These are phyloP conservation scores for Acrocalymma vagum DNA, from an alignment of 2,329 filamentous ascomycete species.

Conservation along the genomic window DNA sequence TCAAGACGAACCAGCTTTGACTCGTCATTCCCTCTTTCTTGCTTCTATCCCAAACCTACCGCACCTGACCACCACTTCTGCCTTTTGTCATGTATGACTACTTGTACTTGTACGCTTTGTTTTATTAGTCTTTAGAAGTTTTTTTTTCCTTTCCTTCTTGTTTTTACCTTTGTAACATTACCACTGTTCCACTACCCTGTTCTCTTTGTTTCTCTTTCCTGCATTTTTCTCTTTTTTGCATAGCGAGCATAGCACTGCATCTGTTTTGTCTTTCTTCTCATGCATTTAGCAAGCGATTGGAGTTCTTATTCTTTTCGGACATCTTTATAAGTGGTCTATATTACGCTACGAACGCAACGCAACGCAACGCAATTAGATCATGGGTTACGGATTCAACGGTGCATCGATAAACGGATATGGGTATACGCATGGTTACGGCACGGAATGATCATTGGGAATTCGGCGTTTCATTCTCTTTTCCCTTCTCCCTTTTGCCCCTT, in stretches of 20 bases:
- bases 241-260: conserved; percentile 10
- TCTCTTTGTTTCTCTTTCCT: conserved; percentile 6
- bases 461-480: conserved; percentile 16
- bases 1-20: background rate
- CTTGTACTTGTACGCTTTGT: conserved; percentile 10
- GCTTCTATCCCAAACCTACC: background rate
- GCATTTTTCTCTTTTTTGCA: conserved; percentile 11
- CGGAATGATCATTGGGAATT: too few species aligned
- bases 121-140: background rate
- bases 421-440: too few species aligned
- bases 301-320: conserved; percentile 10
- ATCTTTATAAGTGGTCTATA: conserved; percentile 7
- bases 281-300: conserved; percentile 23
- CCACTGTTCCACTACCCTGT: background rate
- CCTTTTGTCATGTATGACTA: conserved; percentile 7
- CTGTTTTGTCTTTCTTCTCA: conserved; percentile 4
- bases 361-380: too few species aligned
- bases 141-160: background rate
- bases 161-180: conserved; percentile 1
- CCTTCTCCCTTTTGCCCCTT: conserved; percentile 6
- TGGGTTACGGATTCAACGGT: too few species aligned
- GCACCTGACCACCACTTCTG: background rate
- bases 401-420: too few species aligned
- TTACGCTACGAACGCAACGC: too few species aligned
- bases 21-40: background rate